These are phyloP conservation scores for Cytospora piceicola DNA, from an alignment of 2,329 filamentous ascomycete genomes.

Conservation along the genomic window DNA sequence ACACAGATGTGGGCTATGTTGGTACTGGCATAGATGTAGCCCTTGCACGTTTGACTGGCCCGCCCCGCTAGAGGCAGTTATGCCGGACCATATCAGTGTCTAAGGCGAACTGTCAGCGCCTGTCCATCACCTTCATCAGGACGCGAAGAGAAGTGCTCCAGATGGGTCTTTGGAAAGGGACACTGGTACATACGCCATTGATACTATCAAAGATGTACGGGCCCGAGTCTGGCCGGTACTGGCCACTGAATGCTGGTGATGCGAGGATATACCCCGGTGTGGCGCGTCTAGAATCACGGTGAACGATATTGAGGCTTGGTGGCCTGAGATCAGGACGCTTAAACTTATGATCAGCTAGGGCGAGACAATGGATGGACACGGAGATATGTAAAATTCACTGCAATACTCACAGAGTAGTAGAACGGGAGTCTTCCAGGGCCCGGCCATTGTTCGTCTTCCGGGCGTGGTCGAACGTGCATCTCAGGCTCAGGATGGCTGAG, in stretches of 20 bases:
- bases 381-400: background rate
- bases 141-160: no score
- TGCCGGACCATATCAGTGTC: conserved; percentile 23
- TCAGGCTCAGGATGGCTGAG: conserved; percentile 6
- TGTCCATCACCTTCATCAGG: no score
- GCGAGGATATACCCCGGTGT: conserved; percentile 20
- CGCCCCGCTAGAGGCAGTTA: conserved; percentile 10
- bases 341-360: background rate
- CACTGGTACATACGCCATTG: conserved; percentile 10
- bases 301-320: conserved; percentile 21
- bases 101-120: background rate
- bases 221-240: conserved; percentile 23
- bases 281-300: conserved; percentile 8
- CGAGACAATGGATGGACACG: no score
- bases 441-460: conserved; percentile 14
- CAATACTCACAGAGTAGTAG: conserved; percentile 24
- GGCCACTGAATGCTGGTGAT: conserved; percentile 10
- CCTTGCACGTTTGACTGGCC: conserved; percentile 8
- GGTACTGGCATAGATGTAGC: conserved; percentile 19
- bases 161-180: no score
- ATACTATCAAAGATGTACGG: conserved; percentile 24
- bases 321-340: conserved; percentile 26
- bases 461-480: conserved; percentile 18
- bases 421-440: conserved; percentile 21
- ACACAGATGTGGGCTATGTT: conserved; percentile 15